phyloP scores from a whole-genome alignment of 2,329 filamentous ascomycete species.

The Neofusicoccum cordaticola region DNA sequence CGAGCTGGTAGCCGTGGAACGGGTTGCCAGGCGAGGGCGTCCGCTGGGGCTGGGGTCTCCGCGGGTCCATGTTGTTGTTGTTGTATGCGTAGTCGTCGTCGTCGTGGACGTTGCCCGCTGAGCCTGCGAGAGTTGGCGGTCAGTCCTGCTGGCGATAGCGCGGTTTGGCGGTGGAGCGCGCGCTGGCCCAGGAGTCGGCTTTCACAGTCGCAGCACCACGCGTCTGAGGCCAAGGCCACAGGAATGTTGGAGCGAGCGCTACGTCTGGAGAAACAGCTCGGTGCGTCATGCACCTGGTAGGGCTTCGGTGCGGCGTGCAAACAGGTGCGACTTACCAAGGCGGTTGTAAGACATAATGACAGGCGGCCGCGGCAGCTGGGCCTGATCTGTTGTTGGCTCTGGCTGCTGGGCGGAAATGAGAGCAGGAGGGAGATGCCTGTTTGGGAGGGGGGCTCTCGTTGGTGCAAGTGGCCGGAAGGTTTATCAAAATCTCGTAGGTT shows the following conservation, averaged over 20 bases:
- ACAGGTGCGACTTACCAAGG: conserved; percentile 42
- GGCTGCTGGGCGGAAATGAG: conserved; percentile 11
- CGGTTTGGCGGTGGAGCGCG: conserved; percentile 7
- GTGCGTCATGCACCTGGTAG: not conserved
- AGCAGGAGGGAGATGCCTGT: conserved; percentile 11
- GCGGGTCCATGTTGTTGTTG: conserved; percentile 49
- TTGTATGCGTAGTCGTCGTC: conserved; percentile 21
- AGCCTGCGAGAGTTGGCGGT: conserved; percentile 9
- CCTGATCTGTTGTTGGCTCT: conserved; percentile 1
- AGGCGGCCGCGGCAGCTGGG: not conserved
- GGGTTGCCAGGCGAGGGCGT: conserved; percentile 77
- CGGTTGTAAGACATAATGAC: conserved; percentile 44
- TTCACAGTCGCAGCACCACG: not conserved
- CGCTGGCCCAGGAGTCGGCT: not conserved
- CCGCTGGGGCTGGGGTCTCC: conserved; percentile 52
- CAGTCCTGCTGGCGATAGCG: conserved; percentile 9
- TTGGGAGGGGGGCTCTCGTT: not conserved
- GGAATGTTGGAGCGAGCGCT: not conserved
- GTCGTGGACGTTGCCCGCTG: conserved; percentile 14
- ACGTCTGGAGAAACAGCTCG: conserved; percentile 1
- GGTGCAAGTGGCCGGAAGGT: not conserved
- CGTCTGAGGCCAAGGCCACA: not conserved
- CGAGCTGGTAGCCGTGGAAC: conserved; percentile 74
- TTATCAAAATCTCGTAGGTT: conserved; percentile 6
- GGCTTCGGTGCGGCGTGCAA: conserved; percentile 35